Evolutionary conservation across 441 rosid genomes (phyloP), one percentile per base, ranked within the genome.

Genomic region (Sinapis alba): DNA sequence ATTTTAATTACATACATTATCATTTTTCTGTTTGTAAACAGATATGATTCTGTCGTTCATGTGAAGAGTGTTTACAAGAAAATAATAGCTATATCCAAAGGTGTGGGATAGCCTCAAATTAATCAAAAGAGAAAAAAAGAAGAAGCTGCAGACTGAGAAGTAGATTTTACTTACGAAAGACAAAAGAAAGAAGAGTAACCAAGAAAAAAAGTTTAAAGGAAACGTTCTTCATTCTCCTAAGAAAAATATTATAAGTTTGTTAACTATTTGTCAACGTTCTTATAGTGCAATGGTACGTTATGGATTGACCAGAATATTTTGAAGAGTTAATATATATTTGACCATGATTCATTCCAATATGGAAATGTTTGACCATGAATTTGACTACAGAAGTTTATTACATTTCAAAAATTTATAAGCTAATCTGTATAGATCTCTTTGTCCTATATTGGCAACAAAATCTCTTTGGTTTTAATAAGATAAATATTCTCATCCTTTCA

Each of bases 161-260:
- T 38, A 24, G 13, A 57, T 5, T 36, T 73, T 20, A 73, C 77
- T 56, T 73, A 73, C 77, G 47, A n/a, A 41, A 27, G 59, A 41
- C 32, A n/a, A 57, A 24, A 56, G 28, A 62, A 63, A 73, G 63
- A 36, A 72, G 71, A 56, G 77, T 26, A 65, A 62, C 59, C 71
- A 73, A 57, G 45, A 56, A n/a, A 58, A 73, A 3, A 41, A 65
- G 65, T 6, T 56, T 70, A 8, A 73, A 65, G 32, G 71, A 41
- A 56, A 41, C 9, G 59, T 43, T 73, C 59, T 65, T 73, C 77
- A 73, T 73, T 7, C 12, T 73, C 13, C 24, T 13, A 8, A 12
- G 11, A 38, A 28, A 8, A 12, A 19, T 28, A 3, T 28, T 51
- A 26, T 21, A 1, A 34, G 13, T 41, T 56, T 65, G 15, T 6